Evolutionary conservation across 495 filamentous ascomycete species (phyloP).

Genomic region (Lepraria neglecta): DNA sequence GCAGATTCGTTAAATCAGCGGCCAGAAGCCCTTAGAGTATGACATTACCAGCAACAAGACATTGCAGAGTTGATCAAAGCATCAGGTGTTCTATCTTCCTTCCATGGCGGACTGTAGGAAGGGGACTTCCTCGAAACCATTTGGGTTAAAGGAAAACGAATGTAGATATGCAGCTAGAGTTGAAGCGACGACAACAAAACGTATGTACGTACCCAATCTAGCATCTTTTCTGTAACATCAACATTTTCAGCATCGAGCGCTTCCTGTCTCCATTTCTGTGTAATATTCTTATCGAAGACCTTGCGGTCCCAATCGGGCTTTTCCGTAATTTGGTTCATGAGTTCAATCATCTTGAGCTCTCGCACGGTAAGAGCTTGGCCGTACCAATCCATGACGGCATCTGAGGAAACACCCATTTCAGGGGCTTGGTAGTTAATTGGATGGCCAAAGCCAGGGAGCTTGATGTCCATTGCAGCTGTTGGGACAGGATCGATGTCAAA

Average conservation of each 20-base stretch:
- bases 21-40: no score
- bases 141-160: no score
- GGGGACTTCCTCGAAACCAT: no score
- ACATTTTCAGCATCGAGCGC: conserved; percentile 22
- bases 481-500: neutral
- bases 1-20: no score
- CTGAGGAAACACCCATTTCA: conserved; percentile 6
- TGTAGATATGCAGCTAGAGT: no score
- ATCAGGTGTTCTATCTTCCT: no score
- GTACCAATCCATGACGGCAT: conserved; percentile 16
- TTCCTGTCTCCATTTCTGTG: conserved; percentile 38
- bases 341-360: conserved; percentile 36
- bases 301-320: conserved; percentile 49
- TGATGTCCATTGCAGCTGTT: neutral
- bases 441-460: conserved; percentile 26
- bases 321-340: conserved; percentile 42
- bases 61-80: no score
- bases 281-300: conserved; percentile 46
- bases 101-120: no score
- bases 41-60: no score
- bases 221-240: conserved; percentile 43
- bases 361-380: conserved; percentile 29
- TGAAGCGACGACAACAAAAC: neutral
- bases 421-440: conserved; percentile 7
- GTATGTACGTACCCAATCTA: conserved; percentile 37